These are phyloP conservation scores for Lentinula guzmanii DNA, from an alignment of 768 basidiomycete genomes.

Conservation along the genomic window DNA sequence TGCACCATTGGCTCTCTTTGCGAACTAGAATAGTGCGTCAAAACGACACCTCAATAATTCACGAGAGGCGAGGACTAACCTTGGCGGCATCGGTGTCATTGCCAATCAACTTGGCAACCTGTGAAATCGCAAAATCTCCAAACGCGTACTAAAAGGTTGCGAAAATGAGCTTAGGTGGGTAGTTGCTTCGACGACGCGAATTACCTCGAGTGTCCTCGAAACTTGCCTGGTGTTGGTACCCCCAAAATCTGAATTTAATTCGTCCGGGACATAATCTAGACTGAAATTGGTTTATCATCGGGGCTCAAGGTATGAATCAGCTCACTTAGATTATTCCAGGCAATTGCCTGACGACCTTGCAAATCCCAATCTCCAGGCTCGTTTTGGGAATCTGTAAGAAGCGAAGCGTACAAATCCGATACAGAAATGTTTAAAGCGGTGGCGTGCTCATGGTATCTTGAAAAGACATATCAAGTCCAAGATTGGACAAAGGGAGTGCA, in stretches of 20 bases:
- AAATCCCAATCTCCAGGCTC: constrained; percentile 59
- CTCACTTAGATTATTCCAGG: constrained; percentile 48
- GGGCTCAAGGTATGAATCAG: constrained; percentile 14
- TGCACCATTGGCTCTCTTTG: constrained; percentile 49
- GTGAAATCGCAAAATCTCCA: constrained; percentile 58
- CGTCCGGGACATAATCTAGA: constrained; percentile 17
- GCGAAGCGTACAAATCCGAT: constrained; percentile 45
- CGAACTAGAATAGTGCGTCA: constrained; percentile 31
- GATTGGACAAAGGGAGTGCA: not conserved
- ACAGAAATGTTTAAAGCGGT: constrained; percentile 40
- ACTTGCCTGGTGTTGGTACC: constrained; percentile 60
- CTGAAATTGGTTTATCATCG: not conserved
- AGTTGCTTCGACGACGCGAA: not conserved
- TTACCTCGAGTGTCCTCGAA: constrained; percentile 55
- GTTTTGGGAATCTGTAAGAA: constrained; percentile 53
- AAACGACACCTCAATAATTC: too few relatives aligned
- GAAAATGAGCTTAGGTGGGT: not conserved
- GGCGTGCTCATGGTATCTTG: constrained; percentile 47
- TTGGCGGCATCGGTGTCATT: constrained; percentile 44
- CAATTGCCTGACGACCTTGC: constrained; percentile 50
- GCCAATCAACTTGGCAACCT: constrained; percentile 52
- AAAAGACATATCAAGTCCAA: not conserved
- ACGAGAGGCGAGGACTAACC: constrained; percentile 22
- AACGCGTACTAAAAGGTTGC: constrained; percentile 43
- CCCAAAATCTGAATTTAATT: constrained; percentile 22